phyloP scores from a whole-genome alignment of 2,329 filamentous ascomycete genomes.

The Epichloe glyceriae region DNA sequence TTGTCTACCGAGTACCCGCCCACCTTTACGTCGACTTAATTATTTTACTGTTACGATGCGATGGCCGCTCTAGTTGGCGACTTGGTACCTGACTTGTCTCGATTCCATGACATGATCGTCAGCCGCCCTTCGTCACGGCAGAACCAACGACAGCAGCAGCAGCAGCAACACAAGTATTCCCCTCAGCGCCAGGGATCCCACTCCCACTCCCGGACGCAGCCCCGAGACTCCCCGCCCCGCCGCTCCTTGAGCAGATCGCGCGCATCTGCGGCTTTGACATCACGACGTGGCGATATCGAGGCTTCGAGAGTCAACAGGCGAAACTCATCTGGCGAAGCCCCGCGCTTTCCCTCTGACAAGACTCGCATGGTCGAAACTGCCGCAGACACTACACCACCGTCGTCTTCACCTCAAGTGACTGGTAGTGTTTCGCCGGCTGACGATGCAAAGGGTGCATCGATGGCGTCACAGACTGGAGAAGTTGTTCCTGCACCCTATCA shows the following conservation, averaged over 20 bases:
- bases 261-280: slow-evolving; percentile 8
- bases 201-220: slow-evolving; percentile 9
- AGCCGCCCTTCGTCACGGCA: slow-evolving; percentile 31
- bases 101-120: slow-evolving; percentile 59
- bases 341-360: background rate
- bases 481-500: slow-evolving; percentile 12
- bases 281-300: slow-evolving; percentile 10
- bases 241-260: slow-evolving; percentile 18
- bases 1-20: background rate
- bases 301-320: background rate
- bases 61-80: slow-evolving; percentile 58
- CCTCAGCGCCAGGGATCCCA: slow-evolving; percentile 10
- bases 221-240: slow-evolving; percentile 11
- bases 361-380: background rate
- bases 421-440: slow-evolving; percentile 24
- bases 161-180: slow-evolving; percentile 13
- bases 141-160: slow-evolving; percentile 28
- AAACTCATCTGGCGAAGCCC: background rate
- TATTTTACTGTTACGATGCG: slow-evolving; percentile 22
- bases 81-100: slow-evolving; percentile 58
- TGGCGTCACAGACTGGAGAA: slow-evolving; percentile 30
- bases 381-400: slow-evolving; percentile 23
- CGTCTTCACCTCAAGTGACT: slow-evolving; percentile 33
- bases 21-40: background rate
- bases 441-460: slow-evolving; percentile 31